Conservation (phyloP, 1,284 basidiomycete species). For the Ceratobasidium sp. region DNA sequence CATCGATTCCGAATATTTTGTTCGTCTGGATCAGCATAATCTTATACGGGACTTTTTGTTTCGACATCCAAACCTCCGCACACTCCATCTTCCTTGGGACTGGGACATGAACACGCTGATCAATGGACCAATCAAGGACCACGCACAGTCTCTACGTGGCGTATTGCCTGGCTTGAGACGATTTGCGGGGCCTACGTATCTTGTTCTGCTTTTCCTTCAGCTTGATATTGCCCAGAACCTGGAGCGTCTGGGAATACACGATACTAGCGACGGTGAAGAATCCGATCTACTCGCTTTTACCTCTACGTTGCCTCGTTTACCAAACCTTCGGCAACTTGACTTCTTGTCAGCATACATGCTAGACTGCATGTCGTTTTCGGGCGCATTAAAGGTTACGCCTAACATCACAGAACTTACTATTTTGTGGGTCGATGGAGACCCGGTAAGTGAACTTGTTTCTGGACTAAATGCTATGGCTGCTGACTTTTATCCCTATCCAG, state of each 20-base stretch:
- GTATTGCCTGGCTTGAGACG: conserved; percentile 16
- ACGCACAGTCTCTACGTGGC: neutral
- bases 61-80: conserved; percentile 18
- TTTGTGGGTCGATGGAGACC: conserved; percentile 36
- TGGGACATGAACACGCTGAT: conserved; percentile 39
- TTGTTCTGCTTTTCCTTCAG: conserved; percentile 22
- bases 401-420: conserved; percentile 34
- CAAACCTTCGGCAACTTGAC: conserved; percentile 30
- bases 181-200: conserved; percentile 28
- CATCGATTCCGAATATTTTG: conserved; percentile 36
- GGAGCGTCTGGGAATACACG: conserved; percentile 23
- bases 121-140: conserved; percentile 1
- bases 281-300: conserved; percentile 9
- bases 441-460: conserved; percentile 17
- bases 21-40: conserved; percentile 1
- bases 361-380: conserved; percentile 23
- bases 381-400: neutral
- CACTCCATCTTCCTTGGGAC: conserved; percentile 41
- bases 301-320: conserved; percentile 15
- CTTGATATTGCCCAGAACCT: conserved; percentile 25
- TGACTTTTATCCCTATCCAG: neutral
- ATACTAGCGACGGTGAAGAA: conserved; percentile 32
- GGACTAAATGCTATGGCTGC: no score
- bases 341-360: conserved; percentile 37
- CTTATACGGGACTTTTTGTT: conserved; percentile 28